A percentile compares a stretch with the other conserved stretches of the same genome.
Conservation (phyloP, 352 stramenopile species). For the Hyaloperonospora arabidopsidis region DNA sequence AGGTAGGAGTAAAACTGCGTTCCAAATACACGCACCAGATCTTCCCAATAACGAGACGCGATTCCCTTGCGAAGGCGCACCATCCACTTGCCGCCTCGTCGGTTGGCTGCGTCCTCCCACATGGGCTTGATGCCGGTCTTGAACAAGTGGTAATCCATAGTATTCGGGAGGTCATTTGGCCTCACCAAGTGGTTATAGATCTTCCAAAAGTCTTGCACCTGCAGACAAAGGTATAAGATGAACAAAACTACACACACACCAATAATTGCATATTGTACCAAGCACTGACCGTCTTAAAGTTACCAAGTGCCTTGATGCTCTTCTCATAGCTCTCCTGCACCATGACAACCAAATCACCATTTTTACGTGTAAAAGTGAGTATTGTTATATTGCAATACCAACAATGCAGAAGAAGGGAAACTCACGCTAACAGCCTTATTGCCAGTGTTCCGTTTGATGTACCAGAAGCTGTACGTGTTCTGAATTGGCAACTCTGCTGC, state of each 20-base stretch:
- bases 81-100: constrained; percentile 90
- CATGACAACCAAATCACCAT: neutral
- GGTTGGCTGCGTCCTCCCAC: constrained; percentile 89
- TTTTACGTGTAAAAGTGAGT: neutral
- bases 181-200: constrained; percentile 91
- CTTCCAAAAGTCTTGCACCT: constrained; percentile 90
- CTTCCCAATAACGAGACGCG: constrained; percentile 88
- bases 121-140: constrained; percentile 92
- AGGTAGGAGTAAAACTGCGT: neutral
- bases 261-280: neutral
- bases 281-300: constrained; percentile 80
- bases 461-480: constrained; percentile 87
- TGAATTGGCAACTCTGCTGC: constrained; percentile 64
- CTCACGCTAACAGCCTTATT: constrained; percentile 64
- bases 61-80: constrained; percentile 89
- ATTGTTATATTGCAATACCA: constrained; percentile 6
- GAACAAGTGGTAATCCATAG: constrained; percentile 91
- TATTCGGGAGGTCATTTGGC: constrained; percentile 85
- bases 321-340: constrained; percentile 88
- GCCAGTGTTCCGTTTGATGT: constrained; percentile 82
- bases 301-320: constrained; percentile 88
- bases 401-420: constrained; percentile 1
- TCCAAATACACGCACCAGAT: constrained; percentile 44
- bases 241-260: neutral
- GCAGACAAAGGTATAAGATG: neutral